Conservation (phyloP, 1,139 yeast species). For the Candida labiduridarum region DNA sequence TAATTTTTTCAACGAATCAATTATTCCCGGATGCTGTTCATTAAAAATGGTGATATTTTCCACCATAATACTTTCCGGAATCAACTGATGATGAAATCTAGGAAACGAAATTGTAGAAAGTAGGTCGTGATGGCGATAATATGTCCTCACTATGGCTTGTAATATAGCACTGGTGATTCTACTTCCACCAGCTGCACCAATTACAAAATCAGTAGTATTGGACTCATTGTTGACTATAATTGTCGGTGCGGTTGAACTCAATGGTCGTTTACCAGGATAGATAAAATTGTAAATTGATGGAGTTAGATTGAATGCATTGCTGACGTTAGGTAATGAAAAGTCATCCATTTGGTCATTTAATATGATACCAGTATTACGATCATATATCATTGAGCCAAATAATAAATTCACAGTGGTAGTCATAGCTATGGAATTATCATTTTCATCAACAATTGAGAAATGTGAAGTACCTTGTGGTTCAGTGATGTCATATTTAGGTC, state of each 20-base stretch:
- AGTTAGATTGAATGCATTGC: slow-evolving; percentile 76
- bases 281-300: slow-evolving; percentile 83
- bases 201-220: slow-evolving; percentile 59
- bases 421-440: slow-evolving; percentile 76
- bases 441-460: slow-evolving; percentile 71
- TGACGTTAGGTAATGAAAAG: slow-evolving; percentile 70
- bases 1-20: slow-evolving; percentile 18
- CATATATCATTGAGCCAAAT: slow-evolving; percentile 84
- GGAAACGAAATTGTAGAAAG: slow-evolving; percentile 76
- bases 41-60: slow-evolving; percentile 50
- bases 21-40: slow-evolving; percentile 24
- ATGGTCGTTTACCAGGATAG: slow-evolving; percentile 75
- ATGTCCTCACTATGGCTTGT: slow-evolving; percentile 72
- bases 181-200: slow-evolving; percentile 97
- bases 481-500: slow-evolving; percentile 73
- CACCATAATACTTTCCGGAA: slow-evolving; percentile 68
- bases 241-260: slow-evolving; percentile 82
- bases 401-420: slow-evolving; percentile 88
- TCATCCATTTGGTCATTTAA: slow-evolving; percentile 96
- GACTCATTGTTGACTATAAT: slow-evolving; percentile 55
- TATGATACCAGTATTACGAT: slow-evolving; percentile 77
- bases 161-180: slow-evolving; percentile 83
- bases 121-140: slow-evolving; percentile 58
- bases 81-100: slow-evolving; percentile 83
- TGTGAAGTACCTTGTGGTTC: slow-evolving; percentile 91